Evolutionary conservation across 345 rosid species (phyloP), one percentile per base, ranked within the genome.

Genomic region (Camelina neglecta): DNA sequence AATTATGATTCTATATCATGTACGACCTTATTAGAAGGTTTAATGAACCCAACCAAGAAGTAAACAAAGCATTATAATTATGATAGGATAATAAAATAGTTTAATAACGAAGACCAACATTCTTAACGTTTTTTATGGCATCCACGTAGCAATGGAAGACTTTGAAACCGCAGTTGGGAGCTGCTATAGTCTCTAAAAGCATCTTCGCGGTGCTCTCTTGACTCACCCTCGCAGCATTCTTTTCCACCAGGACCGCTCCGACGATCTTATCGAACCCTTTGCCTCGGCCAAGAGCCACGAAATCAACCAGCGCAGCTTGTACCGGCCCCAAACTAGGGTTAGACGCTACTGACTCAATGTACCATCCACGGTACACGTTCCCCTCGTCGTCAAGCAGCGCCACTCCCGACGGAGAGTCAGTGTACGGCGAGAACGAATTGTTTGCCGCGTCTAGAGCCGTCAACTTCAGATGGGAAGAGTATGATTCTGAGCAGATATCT

Each of bases 251-350:
- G 31, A 84, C 88, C 0, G 89, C 95, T 41, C 63, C 84, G 58
- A 75, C 84, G 80, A 92, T 94, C 65, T 78, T 78, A 66, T 89
- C 88, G 57, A 84, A 92, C 7, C 79, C 93, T 6, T 80, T 85
- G 3, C 90, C 92, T 5, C 87, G 83, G 0, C 84, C 79, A 1
- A 59, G 76, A 2, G 83, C 85, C 54, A 91, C 49, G 67, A 77
- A 92, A 12, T 91, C 92, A 79, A 92, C 90, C 75, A 94, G 29
- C 57, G 98, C 95, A 33, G 89, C 96, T 90, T 92, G 98, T 11
- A 86, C 85, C 4, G 98, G 97, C 1, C 97, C 95, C 63, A 94
- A 18, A 78, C 97, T 91, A 1, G 98, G 97, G 59, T 88, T 93
- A 83, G 79, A 80, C 41, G 97, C 97, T 1, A 89, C 96, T 0